Evolutionary conservation across 192 early-diverging fungal genomes (phyloP).

Genomic region (Entomortierella chlamydospora): DNA sequence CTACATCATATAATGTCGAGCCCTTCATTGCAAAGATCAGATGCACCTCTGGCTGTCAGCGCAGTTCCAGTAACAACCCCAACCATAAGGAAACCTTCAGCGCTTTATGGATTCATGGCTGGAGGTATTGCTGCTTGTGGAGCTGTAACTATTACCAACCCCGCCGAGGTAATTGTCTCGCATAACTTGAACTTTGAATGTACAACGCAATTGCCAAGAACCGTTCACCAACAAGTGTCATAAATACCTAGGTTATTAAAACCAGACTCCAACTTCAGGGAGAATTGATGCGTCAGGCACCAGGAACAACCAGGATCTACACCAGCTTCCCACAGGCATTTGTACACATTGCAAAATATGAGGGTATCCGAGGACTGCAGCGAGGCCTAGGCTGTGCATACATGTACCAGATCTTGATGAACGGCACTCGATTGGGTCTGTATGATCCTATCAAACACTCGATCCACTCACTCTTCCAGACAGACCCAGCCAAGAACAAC

Average conservation of each 20-base stretch:
- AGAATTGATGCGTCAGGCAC: conserved; percentile 74
- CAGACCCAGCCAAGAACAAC: conserved; percentile 46
- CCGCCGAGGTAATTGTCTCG: conserved; percentile 77
- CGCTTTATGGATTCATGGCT: conserved; percentile 71
- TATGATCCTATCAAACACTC: conserved; percentile 86
- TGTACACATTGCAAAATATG: conserved; percentile 78
- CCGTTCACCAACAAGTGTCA: too few species aligned
- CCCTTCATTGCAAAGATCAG: conserved; percentile 14
- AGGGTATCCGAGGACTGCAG: conserved; percentile 89
- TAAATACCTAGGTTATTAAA: conserved; percentile 78
- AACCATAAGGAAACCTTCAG: conserved; percentile 47
- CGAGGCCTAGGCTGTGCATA: conserved; percentile 88
- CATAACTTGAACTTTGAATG: background rate
- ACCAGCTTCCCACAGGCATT: conserved; percentile 84
- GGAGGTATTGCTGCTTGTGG: conserved; percentile 90
- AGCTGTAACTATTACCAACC: conserved; percentile 97
- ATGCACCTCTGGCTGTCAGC: conserved; percentile 9
- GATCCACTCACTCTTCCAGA: conserved; percentile 59
- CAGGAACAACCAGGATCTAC: conserved; percentile 68
- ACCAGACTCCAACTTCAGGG: conserved; percentile 95
- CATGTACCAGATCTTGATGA: conserved; percentile 91
- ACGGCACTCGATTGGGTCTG: conserved; percentile 91
- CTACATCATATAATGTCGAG: conserved; percentile 18
- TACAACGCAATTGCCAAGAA: too few species aligned
- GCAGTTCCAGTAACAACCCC: conserved; percentile 1